Percentiles rank a stretch among this genome's conserved stretches.
phyloP scores from a whole-genome alignment of 495 filamentous ascomycete species.

The Aspergillus saccharolyticus region DNA sequence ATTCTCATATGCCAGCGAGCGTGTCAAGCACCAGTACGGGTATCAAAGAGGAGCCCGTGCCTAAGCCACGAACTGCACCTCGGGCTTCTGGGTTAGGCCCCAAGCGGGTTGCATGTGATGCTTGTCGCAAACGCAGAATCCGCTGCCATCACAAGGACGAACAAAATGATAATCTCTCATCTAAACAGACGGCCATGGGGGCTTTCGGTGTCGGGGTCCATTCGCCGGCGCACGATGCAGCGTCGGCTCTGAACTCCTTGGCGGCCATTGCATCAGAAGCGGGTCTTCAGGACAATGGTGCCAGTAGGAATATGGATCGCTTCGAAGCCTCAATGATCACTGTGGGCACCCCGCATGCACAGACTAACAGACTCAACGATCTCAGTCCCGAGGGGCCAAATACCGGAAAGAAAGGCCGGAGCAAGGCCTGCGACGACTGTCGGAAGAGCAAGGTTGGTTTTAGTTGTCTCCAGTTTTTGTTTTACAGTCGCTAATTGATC shows the following conservation, averaged over 20 bases:
- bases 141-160: constrained; percentile 52
- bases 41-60: constrained; percentile 26
- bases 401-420: constrained; percentile 50
- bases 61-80: constrained; percentile 30
- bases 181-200: constrained; percentile 26
- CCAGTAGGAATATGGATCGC: constrained; percentile 21
- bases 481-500: constrained; percentile 12
- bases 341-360: constrained; percentile 27
- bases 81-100: constrained; percentile 44
- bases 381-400: constrained; percentile 31
- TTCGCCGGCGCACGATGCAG: constrained; percentile 40
- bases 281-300: constrained; percentile 27
- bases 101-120: constrained; percentile 51
- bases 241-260: constrained; percentile 41
- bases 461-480: neutral
- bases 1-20: constrained; percentile 18
- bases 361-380: constrained; percentile 28
- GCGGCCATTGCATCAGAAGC: constrained; percentile 41
- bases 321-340: constrained; percentile 28
- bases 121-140: constrained; percentile 49
- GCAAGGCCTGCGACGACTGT: constrained; percentile 61
- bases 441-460: constrained; percentile 59
- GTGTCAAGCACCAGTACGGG: constrained; percentile 9
- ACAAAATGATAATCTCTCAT: constrained; percentile 27
- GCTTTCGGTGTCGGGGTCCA: constrained; percentile 30